Conservation (phyloP, 495 filamentous ascomycete species). For the Durotheca rogersii region DNA sequence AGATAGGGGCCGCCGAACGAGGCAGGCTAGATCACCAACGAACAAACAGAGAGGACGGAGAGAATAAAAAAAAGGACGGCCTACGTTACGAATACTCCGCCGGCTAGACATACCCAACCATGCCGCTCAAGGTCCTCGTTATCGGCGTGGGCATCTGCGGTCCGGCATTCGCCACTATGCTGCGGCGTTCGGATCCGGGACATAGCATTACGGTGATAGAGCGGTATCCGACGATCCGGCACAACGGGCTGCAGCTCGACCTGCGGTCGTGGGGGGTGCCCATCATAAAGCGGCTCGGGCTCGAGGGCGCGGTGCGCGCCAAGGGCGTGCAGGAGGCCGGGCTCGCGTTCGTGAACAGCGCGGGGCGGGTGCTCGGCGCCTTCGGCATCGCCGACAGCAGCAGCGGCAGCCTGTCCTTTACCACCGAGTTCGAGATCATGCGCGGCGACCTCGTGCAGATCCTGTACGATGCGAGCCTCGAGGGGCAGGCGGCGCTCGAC, state of each 20-base stretch:
- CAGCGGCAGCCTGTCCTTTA: constrained; percentile 42
- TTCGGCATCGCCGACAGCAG: constrained; percentile 42
- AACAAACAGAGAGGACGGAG: not conserved
- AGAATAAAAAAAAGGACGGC: not conserved
- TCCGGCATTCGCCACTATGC: constrained; percentile 64
- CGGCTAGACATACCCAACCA: not conserved
- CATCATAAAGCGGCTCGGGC: constrained; percentile 52
- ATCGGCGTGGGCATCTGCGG: constrained; percentile 89
- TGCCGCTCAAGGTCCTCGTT: constrained; percentile 67
- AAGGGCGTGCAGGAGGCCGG: constrained; percentile 41
- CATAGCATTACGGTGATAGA: constrained; percentile 54
- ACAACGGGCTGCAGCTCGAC: constrained; percentile 52
- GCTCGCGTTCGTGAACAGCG: constrained; percentile 40
- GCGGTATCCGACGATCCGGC: constrained; percentile 44
- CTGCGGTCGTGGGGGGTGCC: constrained; percentile 47
- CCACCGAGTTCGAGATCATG: constrained; percentile 57
- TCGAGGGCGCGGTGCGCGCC: constrained; percentile 43
- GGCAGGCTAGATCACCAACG: not conserved
- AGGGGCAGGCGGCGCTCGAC: constrained; percentile 15
- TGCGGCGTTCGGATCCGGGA: constrained; percentile 43
- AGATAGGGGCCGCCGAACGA: no score
- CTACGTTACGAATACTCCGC: no score
- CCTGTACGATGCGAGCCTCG: constrained; percentile 46
- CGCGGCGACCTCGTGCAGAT: constrained; percentile 51
- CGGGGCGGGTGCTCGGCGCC: constrained; percentile 39